These are phyloP conservation scores for Stentor coeruleus DNA, from an alignment of 73 alveolate species.

Conservation along the genomic window DNA sequence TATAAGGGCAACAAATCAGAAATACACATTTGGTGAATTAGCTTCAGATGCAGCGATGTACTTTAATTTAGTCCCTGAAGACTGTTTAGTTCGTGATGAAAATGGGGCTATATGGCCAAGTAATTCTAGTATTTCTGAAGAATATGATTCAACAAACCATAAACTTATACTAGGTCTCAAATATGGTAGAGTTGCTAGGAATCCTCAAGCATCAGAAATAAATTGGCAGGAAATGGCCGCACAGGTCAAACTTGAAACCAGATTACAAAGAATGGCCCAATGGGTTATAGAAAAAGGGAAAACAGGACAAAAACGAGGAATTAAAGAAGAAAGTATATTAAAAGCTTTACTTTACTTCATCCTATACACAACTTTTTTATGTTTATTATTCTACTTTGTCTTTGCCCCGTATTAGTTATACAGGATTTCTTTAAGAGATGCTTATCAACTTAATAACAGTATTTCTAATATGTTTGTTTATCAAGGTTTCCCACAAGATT, in stretches of 20 bases:
- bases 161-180: background rate
- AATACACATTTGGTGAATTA: background rate
- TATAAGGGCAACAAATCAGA: background rate
- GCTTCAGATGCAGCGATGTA: constrained; percentile 22
- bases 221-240: constrained; percentile 1
- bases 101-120: constrained; percentile 5
- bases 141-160: background rate
- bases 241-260: background rate
- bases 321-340: background rate
- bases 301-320: constrained; percentile 16
- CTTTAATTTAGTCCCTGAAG: constrained; percentile 1
- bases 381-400: background rate
- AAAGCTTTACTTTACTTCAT: background rate
- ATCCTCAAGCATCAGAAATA: background rate
- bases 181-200: background rate
- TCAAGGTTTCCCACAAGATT: background rate
- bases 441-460: background rate
- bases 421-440: constrained; percentile 1
- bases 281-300: constrained; percentile 11
- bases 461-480: background rate
- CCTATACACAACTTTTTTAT: background rate
- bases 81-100: constrained; percentile 16
- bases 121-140: background rate
- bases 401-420: background rate
- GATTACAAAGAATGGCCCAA: background rate